Percentiles rank a stretch among this genome's conserved stretches.
phyloP scores from a whole-genome alignment of 768 basidiomycete genomes.

The Crepidotus variabilis region DNA sequence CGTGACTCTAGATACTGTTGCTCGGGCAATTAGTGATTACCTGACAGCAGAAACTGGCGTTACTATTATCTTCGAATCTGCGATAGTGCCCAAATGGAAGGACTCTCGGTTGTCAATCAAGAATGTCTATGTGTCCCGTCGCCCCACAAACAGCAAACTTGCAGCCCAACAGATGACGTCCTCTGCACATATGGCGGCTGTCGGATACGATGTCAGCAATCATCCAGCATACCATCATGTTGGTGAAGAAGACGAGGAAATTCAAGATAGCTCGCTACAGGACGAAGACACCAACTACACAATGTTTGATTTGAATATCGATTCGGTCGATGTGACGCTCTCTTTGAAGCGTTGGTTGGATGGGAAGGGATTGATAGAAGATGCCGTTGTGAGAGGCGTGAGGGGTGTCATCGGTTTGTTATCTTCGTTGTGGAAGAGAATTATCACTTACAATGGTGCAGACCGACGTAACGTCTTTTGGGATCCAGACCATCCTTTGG shows the following conservation, averaged over 20 bases:
- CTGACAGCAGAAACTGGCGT: slow-evolving; percentile 91
- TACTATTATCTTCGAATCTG: slow-evolving; percentile 94
- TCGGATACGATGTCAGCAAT: slow-evolving; percentile 73
- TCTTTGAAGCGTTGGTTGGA: slow-evolving; percentile 92
- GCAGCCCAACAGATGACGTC: slow-evolving; percentile 8
- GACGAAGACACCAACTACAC: slow-evolving; percentile 73
- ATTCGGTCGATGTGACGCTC: slow-evolving; percentile 92
- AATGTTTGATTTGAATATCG: slow-evolving; percentile 90
- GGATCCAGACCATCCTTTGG: slow-evolving; percentile 78
- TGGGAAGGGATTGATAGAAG: slow-evolving; percentile 89
- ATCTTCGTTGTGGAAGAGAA: background rate
- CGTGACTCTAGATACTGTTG: slow-evolving; percentile 63
- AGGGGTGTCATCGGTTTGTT: slow-evolving; percentile 83
- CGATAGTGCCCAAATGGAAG: slow-evolving; percentile 97
- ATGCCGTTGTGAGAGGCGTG: slow-evolving; percentile 91
- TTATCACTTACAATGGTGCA: slow-evolving; percentile 24
- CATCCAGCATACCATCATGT: slow-evolving; percentile 67
- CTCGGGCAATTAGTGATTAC: slow-evolving; percentile 86
- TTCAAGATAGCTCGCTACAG: slow-evolving; percentile 25
- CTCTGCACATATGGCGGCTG: slow-evolving; percentile 50
- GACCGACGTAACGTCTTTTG: slow-evolving; percentile 86
- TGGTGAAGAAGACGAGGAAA: slow-evolving; percentile 58
- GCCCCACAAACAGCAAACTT: slow-evolving; percentile 38
- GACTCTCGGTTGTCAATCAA: slow-evolving; percentile 95
- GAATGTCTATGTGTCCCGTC: slow-evolving; percentile 90